These are phyloP conservation scores for Daldinia concentrica DNA, from an alignment of 495 filamentous ascomycete genomes.

Conservation along the genomic window DNA sequence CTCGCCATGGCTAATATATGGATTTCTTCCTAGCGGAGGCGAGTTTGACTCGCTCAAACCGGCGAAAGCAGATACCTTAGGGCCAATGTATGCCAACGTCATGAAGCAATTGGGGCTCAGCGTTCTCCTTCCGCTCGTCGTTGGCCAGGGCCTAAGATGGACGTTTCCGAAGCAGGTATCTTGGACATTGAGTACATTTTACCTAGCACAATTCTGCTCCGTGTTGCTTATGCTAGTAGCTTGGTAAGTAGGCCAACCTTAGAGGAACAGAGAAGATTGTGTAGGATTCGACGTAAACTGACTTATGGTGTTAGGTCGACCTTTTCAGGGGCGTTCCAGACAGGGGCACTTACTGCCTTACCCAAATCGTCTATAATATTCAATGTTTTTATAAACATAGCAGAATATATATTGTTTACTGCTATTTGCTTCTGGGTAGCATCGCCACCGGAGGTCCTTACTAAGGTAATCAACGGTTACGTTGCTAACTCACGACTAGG, in stretches of 20 bases:
- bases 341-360: constrained; percentile 58
- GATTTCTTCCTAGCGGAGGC: constrained; percentile 53
- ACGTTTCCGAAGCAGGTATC: constrained; percentile 56
- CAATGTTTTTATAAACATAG: constrained; percentile 62
- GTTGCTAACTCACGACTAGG: constrained; percentile 37
- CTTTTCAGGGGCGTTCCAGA: constrained; percentile 65
- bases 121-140: constrained; percentile 58
- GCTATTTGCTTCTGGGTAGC: constrained; percentile 58
- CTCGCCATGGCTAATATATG: constrained; percentile 61
- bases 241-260: constrained; percentile 53
- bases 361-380: constrained; percentile 60
- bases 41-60: constrained; percentile 59
- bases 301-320: constrained; percentile 52
- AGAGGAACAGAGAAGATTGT: neutral
- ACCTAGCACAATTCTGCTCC: constrained; percentile 57
- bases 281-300: neutral
- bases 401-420: constrained; percentile 62
- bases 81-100: constrained; percentile 61
- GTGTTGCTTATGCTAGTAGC: constrained; percentile 60
- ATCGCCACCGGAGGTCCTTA: constrained; percentile 49
- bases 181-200: constrained; percentile 54
- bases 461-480: constrained; percentile 32
- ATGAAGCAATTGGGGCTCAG: constrained; percentile 63
- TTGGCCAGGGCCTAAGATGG: constrained; percentile 61
- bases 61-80: constrained; percentile 53